Evolutionary conservation across 371 early-diverging fungal genomes (phyloP), one percentile per base, ranked within the genome.

Genomic region (Apophysomyces ossiformis): DNA sequence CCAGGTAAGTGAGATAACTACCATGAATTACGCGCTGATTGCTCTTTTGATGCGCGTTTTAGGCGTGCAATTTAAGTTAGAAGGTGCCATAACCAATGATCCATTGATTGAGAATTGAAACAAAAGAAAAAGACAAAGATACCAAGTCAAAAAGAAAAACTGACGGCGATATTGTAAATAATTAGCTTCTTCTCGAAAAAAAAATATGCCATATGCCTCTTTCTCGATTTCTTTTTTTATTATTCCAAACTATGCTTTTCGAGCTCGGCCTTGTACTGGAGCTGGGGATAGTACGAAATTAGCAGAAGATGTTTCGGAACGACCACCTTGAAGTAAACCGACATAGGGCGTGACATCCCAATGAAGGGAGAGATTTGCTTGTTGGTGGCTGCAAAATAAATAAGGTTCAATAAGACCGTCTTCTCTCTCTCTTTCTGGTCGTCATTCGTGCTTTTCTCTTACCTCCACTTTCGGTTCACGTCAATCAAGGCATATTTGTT

Each of bases 311-410:
- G 54, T n/a, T 8, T 62, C 18, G 7, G 82, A 71, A n/a, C 72
- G 72, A 32, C 88, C 88, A 56, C 74, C 68, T 60, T 85, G 88
- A 74, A 92, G 82, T 35, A 89, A 61, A 60, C 98, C 98, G 39
- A 96, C 90, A 69, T 90, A 87, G 36, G 98, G 98, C 37, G 95
- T 91, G 37, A 94, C 82, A 70, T 96, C 93, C 89, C 94, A 94
- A 60, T 92, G 91, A 39, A 97, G 74, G 1, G 95, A 86, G 57
- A 96, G 76, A 60, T 92, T 93, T 6, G 92, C 93, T 2, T 79
- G 65, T 44, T 82, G 65, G 64, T 73, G 66, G 67, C 90, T 70
- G 63, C 16, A 18, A 12, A 18, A 16, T 7, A 5, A 50, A 11
- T 1, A 7, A 21, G 18, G 0, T 32, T 18, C n/a, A n/a, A 45